phyloP scores from a whole-genome alignment of 140 eudicot species.

The Ambrosia hybrid region DNA sequence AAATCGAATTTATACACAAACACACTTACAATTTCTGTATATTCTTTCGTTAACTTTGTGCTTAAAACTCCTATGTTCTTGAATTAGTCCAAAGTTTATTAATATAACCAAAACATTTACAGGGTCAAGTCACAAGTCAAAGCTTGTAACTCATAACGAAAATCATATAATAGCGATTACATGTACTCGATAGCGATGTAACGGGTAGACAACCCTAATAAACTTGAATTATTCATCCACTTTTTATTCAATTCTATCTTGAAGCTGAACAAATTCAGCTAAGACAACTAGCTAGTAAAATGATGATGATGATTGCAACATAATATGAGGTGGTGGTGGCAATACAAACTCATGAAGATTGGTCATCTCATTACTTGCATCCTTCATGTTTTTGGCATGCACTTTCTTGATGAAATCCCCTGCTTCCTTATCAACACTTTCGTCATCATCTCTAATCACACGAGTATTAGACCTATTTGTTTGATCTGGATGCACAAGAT shows the following conservation, averaged over 20 bases:
- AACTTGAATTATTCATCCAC: slow-evolving; percentile 15
- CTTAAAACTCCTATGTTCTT: no score
- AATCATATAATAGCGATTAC: slow-evolving; percentile 10
- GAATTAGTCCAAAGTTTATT: not conserved
- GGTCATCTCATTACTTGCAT: slow-evolving; percentile 29
- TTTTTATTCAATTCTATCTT: slow-evolving; percentile 11
- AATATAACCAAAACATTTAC: no score
- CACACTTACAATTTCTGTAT: not conserved
- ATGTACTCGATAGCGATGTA: not conserved
- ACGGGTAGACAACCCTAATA: not conserved
- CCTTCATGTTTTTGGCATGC: slow-evolving; percentile 36
- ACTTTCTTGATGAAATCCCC: slow-evolving; percentile 46
- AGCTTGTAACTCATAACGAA: not conserved
- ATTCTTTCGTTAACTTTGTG: no score
- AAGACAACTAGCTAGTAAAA: slow-evolving; percentile 13
- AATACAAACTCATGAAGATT: slow-evolving; percentile 20
- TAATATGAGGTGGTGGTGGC: slow-evolving; percentile 43
- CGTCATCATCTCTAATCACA: slow-evolving; percentile 28
- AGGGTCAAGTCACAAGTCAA: not conserved
- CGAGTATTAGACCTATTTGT: slow-evolving; percentile 16
- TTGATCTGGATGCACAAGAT: slow-evolving; percentile 27
- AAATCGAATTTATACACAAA: not conserved
- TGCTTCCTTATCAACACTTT: slow-evolving; percentile 40
- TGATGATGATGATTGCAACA: slow-evolving; percentile 28
- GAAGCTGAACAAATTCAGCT: slow-evolving; percentile 9